Evolutionary conservation across 2,329 filamentous ascomycete species (phyloP).

Genomic region (Beauveria rudraprayagi): DNA sequence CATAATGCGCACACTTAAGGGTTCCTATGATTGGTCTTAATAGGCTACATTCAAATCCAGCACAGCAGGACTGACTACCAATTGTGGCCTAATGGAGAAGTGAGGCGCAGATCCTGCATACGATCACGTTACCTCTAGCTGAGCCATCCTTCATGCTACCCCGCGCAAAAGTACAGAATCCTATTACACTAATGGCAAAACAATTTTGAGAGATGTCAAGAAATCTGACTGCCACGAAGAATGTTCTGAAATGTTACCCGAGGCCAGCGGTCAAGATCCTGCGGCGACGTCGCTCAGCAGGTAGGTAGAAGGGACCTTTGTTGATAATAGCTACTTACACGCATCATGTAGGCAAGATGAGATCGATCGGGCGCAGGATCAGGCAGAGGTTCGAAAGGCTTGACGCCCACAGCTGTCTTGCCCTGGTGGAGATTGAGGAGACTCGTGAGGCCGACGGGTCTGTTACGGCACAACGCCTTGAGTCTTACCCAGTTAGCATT

Average conservation of each 20-base stretch:
- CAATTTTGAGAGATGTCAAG: not conserved
- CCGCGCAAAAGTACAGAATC: not conserved
- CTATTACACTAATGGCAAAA: not conserved
- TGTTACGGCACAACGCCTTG: not conserved
- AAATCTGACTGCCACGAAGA: not conserved
- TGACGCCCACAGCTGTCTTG: not conserved
- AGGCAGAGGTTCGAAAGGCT: no score
- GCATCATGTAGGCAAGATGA: no score
- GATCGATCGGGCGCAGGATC: accelerated
- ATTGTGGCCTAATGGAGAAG: not conserved
- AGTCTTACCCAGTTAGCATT: not conserved
- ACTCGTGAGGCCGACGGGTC: not conserved
- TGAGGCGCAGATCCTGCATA: not conserved
- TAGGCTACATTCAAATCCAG: not conserved
- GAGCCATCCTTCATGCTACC: not conserved
- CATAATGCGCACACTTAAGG: no score
- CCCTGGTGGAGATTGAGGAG: not conserved
- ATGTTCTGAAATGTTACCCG: not conserved
- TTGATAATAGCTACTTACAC: not conserved
- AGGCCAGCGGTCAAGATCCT: not conserved
- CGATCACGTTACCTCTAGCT: not conserved
- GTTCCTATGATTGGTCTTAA: no score
- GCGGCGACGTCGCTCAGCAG: not conserved
- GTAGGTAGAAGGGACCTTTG: not conserved
- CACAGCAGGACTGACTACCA: not conserved